Conservation (phyloP, 345 rosid genomes). For the Lepidium aucheri region DNA sequence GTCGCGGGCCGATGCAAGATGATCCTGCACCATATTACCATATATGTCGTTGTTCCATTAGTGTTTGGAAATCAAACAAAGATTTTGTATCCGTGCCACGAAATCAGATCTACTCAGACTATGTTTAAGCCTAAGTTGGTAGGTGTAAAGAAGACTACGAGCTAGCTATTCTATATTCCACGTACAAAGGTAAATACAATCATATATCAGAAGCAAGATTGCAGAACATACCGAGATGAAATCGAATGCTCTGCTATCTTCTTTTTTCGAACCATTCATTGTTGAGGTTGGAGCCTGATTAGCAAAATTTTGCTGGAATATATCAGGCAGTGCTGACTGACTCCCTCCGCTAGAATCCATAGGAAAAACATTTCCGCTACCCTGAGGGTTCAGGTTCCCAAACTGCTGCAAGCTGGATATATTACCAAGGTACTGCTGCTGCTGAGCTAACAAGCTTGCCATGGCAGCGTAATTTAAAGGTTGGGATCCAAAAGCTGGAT, state of each 20-base stretch:
- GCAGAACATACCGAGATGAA: conserved; percentile 77
- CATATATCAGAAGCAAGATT: conserved; percentile 2
- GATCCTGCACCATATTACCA: conserved; percentile 52
- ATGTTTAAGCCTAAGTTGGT: conserved; percentile 1
- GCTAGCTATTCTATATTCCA: neutral
- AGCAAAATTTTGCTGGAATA: conserved; percentile 63
- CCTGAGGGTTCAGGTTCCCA: conserved; percentile 50
- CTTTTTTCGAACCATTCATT: conserved; percentile 58
- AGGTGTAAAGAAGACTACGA: neutral
- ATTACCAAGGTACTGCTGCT: conserved; percentile 70
- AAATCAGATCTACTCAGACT: neutral
- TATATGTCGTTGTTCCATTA: conserved; percentile 1
- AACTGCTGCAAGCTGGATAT: conserved; percentile 69
- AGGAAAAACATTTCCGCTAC: conserved; percentile 31
- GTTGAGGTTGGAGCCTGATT: conserved; percentile 52
- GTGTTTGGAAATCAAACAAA: neutral
- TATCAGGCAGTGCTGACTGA: conserved; percentile 64
- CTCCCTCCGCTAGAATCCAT: conserved; percentile 35
- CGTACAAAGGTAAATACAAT: neutral
- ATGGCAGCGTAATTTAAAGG: conserved; percentile 57
- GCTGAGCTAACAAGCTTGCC: conserved; percentile 61
- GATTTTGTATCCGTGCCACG: neutral
- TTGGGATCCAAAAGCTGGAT: conserved; percentile 59
- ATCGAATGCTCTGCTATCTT: conserved; percentile 89
- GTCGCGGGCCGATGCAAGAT: conserved; percentile 71